A percentile compares a stretch with the other conserved stretches of the same genome.
These are phyloP conservation scores for Stellera chamaejasme DNA, from an alignment of 345 rosid genomes.

Conservation along the genomic window DNA sequence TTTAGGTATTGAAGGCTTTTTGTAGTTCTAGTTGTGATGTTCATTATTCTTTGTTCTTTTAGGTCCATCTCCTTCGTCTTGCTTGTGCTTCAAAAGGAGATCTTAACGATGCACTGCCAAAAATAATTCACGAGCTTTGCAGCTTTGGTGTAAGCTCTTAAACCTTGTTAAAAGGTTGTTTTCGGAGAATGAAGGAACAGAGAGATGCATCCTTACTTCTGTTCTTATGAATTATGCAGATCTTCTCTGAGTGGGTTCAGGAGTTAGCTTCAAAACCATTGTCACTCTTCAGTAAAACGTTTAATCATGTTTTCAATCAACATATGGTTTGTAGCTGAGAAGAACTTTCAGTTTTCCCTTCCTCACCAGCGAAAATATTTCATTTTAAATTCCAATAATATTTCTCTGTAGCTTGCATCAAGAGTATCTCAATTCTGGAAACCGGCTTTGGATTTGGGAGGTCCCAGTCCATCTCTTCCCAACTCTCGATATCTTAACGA, in stretches of 20 bases:
- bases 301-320: slow-evolving; percentile 61
- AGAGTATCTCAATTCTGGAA: slow-evolving; percentile 85
- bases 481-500: slow-evolving; percentile 90
- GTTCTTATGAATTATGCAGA: slow-evolving; percentile 31
- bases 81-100: slow-evolving; percentile 74
- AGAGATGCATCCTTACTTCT: not conserved
- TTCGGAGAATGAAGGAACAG: not conserved
- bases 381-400: not conserved
- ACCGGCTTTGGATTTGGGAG: slow-evolving; percentile 48
- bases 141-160: slow-evolving; percentile 62
- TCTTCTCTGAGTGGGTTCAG: slow-evolving; percentile 53
- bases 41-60: slow-evolving; percentile 5
- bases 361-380: slow-evolving; percentile 6
- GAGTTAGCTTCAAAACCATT: slow-evolving; percentile 73
- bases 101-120: slow-evolving; percentile 59
- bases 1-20: not conserved
- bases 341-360: slow-evolving; percentile 8
- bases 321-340: slow-evolving; percentile 41
- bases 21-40: slow-evolving; percentile 6
- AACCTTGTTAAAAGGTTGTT: not conserved
- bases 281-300: slow-evolving; percentile 51
- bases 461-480: slow-evolving; percentile 38
- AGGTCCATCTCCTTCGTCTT: slow-evolving; percentile 87
- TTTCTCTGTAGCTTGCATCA: slow-evolving; percentile 48
- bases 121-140: slow-evolving; percentile 61